phyloP scores from a whole-genome alignment of 1,139 yeast species.

The Geotrichum klebahnii region DNA sequence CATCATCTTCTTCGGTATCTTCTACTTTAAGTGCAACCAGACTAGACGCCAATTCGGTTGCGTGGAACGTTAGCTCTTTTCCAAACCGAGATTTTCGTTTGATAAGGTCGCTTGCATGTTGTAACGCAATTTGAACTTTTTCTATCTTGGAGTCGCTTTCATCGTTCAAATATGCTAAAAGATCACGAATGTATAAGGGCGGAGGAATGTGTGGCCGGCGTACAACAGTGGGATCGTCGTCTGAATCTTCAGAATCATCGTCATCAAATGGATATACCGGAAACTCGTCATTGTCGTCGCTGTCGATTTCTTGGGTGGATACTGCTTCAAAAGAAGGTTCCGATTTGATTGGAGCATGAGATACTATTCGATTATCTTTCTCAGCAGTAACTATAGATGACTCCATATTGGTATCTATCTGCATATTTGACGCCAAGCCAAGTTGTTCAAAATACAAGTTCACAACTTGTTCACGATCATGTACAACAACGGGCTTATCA shows the following conservation, averaged over 20 bases:
- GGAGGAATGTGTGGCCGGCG: conserved; percentile 41
- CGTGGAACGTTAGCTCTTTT: conserved; percentile 51
- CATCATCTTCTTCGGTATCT: conserved; percentile 36
- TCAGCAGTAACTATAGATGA: no score
- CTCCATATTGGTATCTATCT: neutral
- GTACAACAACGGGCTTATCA: conserved; percentile 21
- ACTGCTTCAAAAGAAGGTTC: no score
- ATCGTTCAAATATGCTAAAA: conserved; percentile 50
- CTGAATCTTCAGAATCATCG: conserved; percentile 27
- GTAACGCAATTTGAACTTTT: conserved; percentile 50
- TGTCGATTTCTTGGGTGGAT: no score
- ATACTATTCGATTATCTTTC: no score
- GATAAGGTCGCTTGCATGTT: conserved; percentile 52
- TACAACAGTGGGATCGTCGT: conserved; percentile 45
- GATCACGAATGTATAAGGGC: conserved; percentile 61
- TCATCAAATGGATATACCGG: conserved; percentile 31
- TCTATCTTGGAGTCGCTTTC: conserved; percentile 43
- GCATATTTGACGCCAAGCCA: neutral
- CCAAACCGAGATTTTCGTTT: conserved; percentile 52
- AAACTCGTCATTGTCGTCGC: conserved; percentile 28
- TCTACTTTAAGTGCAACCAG: conserved; percentile 47
- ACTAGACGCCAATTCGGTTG: conserved; percentile 46
- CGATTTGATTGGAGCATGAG: no score
- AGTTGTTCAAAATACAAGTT: conserved; percentile 7
- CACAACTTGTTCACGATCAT: conserved; percentile 12